phyloP scores from a whole-genome alignment of 2,329 filamentous ascomycete species.

The Dendryphion nanum region DNA sequence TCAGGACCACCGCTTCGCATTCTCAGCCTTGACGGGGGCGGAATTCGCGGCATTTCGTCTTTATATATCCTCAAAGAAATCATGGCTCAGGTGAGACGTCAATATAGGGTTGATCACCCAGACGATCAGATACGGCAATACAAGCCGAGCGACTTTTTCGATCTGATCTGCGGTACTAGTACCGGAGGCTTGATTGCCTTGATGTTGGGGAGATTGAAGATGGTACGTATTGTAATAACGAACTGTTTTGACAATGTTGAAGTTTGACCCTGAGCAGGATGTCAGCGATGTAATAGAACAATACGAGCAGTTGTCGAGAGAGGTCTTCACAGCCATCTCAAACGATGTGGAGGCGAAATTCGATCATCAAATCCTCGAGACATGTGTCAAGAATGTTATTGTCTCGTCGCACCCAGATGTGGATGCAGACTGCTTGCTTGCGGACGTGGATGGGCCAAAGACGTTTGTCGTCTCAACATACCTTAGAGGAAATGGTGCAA shows the following conservation, averaged over 20 bases:
- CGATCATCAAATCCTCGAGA: not conserved
- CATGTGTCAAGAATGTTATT: not conserved
- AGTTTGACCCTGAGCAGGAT: not conserved
- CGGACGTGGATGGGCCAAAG: no score
- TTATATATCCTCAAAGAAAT: not conserved
- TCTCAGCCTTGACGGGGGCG: not conserved
- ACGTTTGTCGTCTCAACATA: not conserved
- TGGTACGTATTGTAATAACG: not conserved
- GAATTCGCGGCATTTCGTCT: not conserved
- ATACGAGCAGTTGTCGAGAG: not conserved
- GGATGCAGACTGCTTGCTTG: no score
- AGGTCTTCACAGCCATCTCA: not conserved
- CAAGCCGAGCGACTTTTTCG: not conserved
- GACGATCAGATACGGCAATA: not conserved
- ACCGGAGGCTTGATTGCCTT: slow-evolving; percentile 8
- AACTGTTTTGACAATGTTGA: not conserved
- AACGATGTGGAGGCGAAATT: not conserved
- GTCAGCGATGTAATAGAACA: not conserved
- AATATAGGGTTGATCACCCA: not conserved
- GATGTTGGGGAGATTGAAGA: slow-evolving; percentile 2
- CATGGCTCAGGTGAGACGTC: not conserved
- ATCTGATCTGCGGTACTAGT: slow-evolving; percentile 11
- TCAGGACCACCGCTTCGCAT: not conserved
- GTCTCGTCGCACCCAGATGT: not conserved
- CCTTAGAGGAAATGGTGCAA: not conserved